Evolutionary conservation across 768 basidiomycete genomes (phyloP).

Genomic region (Vishniacozyma victoriae): DNA sequence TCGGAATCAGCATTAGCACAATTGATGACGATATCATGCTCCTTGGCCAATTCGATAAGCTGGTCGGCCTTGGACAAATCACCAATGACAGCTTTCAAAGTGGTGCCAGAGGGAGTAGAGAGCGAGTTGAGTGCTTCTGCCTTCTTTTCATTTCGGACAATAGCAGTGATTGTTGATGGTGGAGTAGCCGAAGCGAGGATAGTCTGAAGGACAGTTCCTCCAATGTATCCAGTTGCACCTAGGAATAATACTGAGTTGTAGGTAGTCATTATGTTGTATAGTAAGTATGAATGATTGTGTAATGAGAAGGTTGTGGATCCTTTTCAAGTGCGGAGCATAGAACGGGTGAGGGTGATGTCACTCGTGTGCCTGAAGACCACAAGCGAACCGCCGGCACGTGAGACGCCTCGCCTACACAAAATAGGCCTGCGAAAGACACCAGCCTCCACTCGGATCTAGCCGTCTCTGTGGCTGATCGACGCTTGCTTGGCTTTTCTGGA

Average conservation of each 20-base stretch:
- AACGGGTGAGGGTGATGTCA: too few relatives aligned
- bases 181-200: conserved; percentile 15
- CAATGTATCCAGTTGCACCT: conserved; percentile 16
- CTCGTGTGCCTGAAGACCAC: too few relatives aligned
- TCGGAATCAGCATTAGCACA: conserved; percentile 41
- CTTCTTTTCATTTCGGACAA: conserved; percentile 32
- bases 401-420: too few relatives aligned
- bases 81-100: conserved; percentile 28
- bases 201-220: conserved; percentile 4
- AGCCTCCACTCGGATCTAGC: too few relatives aligned
- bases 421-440: too few relatives aligned
- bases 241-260: conserved; percentile 14
- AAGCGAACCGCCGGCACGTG: too few relatives aligned
- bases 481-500: too few relatives aligned
- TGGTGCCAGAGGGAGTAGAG: conserved; percentile 11
- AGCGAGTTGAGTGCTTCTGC: conserved; percentile 25
- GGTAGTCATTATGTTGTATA: conserved; percentile 4
- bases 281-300: too few relatives aligned
- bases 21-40: conserved; percentile 37
- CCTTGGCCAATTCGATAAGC: conserved; percentile 23
- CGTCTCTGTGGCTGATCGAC: too few relatives aligned
- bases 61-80: conserved; percentile 35
- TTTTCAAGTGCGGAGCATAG: too few relatives aligned
- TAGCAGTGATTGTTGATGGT: conserved; percentile 26
- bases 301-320: too few relatives aligned